phyloP scores from a whole-genome alignment of 306 rosid species.

The Gillenia trifoliata region DNA sequence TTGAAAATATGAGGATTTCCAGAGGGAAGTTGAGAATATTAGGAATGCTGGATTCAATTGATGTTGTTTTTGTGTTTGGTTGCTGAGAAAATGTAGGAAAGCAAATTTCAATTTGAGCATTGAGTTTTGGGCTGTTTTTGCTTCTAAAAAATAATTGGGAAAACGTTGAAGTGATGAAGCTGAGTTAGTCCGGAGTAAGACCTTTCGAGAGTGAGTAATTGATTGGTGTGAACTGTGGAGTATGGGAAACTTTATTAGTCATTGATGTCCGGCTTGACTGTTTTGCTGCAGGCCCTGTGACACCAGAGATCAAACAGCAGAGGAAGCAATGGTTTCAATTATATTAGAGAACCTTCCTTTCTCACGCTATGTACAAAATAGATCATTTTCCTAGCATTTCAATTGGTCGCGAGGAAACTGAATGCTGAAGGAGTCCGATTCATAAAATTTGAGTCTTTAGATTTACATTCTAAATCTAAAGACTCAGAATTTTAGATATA shows the following conservation, averaged over 20 bases:
- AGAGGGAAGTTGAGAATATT: not conserved
- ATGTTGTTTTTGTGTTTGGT: not conserved
- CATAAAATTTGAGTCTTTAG: not conserved
- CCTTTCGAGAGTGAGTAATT: not conserved
- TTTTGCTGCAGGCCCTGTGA: constrained; percentile 70
- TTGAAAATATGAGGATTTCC: no score
- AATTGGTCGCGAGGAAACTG: not conserved
- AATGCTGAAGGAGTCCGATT: not conserved
- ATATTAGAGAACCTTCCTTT: constrained; percentile 53
- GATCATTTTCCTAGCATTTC: not conserved
- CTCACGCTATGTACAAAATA: constrained; percentile 66
- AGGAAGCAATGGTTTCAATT: constrained; percentile 78
- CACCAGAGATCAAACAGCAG: constrained; percentile 85
- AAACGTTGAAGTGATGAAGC: not conserved
- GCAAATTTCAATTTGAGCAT: not conserved
- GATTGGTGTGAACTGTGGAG: not conserved
- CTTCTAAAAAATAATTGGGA: not conserved
- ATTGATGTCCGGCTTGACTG: not conserved
- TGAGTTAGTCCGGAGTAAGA: not conserved
- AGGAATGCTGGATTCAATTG: not conserved
- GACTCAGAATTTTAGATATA: no score
- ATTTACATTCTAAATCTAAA: not conserved
- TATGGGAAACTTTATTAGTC: not conserved
- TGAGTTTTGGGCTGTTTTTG: not conserved
- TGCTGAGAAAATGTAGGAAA: not conserved